A percentile compares a stretch with the other conserved stretches of the same genome.
Conservation (phyloP, 1,284 basidiomycete species). For the Uromyces viciae-fabae region DNA sequence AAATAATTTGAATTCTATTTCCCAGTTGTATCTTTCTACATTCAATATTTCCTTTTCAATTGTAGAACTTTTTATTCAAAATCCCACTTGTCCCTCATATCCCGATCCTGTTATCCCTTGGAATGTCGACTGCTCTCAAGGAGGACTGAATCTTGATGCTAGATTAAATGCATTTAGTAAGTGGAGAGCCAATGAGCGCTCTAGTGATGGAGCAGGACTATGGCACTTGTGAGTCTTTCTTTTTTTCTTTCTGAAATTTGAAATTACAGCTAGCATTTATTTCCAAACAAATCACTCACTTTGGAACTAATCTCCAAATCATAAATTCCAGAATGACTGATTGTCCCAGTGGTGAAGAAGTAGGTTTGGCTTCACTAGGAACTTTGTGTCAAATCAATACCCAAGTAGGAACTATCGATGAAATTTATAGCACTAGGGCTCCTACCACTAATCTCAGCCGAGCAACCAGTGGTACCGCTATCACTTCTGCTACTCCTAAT, state of each 20-base stretch:
- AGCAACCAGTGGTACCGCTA: constrained; percentile 52
- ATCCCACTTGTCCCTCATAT: constrained; percentile 48
- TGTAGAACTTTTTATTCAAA: constrained; percentile 51
- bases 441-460: neutral
- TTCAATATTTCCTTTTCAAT: constrained; percentile 53
- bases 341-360: constrained; percentile 51
- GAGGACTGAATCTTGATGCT: constrained; percentile 48
- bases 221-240: constrained; percentile 48
- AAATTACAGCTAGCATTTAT: too few species aligned
- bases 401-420: neutral
- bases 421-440: neutral
- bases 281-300: neutral
- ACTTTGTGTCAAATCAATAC: constrained; percentile 51
- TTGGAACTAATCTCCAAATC: neutral
- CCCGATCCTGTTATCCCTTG: constrained; percentile 49
- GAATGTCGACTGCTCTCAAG: constrained; percentile 50
- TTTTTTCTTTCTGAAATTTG: neutral
- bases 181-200: constrained; percentile 50
- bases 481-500: constrained; percentile 50
- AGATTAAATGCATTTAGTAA: constrained; percentile 51
- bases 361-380: constrained; percentile 52
- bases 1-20: constrained; percentile 52
- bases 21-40: constrained; percentile 50
- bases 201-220: constrained; percentile 51
- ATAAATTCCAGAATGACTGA: constrained; percentile 46